Evolutionary conservation across 306 rosid species (phyloP), one percentile per base, ranked within the genome.

Genomic region (Citrullus mucosospermus): DNA sequence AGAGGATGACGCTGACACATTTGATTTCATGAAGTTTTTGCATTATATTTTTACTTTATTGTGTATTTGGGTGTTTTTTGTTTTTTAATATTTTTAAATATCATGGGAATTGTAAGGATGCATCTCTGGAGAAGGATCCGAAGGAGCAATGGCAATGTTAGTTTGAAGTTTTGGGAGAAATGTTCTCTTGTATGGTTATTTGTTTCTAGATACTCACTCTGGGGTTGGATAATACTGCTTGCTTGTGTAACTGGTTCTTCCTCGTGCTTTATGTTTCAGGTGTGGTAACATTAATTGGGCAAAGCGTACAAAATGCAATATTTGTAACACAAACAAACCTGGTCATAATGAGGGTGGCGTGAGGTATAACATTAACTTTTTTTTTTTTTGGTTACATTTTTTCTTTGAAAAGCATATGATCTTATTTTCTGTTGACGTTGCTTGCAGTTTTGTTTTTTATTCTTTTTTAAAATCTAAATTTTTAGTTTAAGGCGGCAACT

Each of bases 261-360:
- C 75, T 41, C 12, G 38, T 44, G 75, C 38, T 69, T 41, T 44
- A 69, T 12, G 75, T 83, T 77, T 67, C 83, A 95, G 99, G 99
- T 95, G 99, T 88, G 99, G 81, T 81, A 95, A 95, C 81, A 92
- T 95, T 88, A 95, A 95, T 72, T 95, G 99, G 99, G 99, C 99
- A 55, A 95, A 95, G 90, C 91, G 99, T 68, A 84, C 85, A 16
- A 95, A 95, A 85, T 95, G 99, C 90, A 95, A 95, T 78, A 87
- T 95, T 81, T 95, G 99, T 93, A 95, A 95, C 86, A 95, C 99
- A 28, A 95, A 95, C 73, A 95, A 90, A 83, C 97, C 99, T 18
- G 99, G 99, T 79, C 92, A 86, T 79, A 91, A 80, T 60, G 99
- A 95, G 83, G 99, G 99, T 83, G 99, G 99, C 38, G 97, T 92